Conservation (phyloP, 306 rosid species). For the Prunus davidiana region DNA sequence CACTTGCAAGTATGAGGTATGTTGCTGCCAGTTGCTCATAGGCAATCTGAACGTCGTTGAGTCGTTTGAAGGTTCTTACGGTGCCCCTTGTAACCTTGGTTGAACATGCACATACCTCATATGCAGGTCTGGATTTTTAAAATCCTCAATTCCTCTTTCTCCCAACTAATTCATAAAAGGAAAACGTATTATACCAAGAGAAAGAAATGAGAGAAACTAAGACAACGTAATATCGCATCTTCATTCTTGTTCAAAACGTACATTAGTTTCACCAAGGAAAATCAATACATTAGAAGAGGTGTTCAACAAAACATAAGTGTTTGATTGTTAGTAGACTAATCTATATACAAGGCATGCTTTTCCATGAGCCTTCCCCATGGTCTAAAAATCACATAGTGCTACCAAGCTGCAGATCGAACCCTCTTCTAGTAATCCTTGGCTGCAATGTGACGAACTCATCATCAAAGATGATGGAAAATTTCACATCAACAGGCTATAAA, state of each 20-base stretch:
- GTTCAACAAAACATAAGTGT: not conserved
- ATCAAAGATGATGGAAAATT: constrained; percentile 27
- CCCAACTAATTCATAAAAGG: not conserved
- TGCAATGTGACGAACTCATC: constrained; percentile 14
- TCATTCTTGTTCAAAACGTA: not conserved
- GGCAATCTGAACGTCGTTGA: not conserved
- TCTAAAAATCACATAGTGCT: not conserved
- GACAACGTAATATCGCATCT: not conserved
- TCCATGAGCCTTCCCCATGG: not conserved
- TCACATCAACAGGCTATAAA: constrained; percentile 17
- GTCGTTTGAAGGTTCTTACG: too few species aligned
- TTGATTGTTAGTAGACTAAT: not conserved
- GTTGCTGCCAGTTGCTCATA: not conserved
- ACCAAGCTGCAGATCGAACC: not conserved
- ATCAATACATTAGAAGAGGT: not conserved
- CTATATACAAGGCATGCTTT: constrained; percentile 16
- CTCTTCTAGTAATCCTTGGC: constrained; percentile 8
- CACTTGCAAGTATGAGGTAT: not conserved
- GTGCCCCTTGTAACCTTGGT: too few species aligned
- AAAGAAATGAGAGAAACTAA: not conserved
- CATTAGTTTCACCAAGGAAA: not conserved
- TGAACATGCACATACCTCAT: too few species aligned
- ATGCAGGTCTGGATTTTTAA: too few species aligned
- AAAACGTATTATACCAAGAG: not conserved
- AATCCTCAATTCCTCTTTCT: too few species aligned